Evolutionary conservation across 257 asterid species (phyloP), one percentile per base, ranked within the genome.

Genomic region (Nyctanthes arbortristis): DNA sequence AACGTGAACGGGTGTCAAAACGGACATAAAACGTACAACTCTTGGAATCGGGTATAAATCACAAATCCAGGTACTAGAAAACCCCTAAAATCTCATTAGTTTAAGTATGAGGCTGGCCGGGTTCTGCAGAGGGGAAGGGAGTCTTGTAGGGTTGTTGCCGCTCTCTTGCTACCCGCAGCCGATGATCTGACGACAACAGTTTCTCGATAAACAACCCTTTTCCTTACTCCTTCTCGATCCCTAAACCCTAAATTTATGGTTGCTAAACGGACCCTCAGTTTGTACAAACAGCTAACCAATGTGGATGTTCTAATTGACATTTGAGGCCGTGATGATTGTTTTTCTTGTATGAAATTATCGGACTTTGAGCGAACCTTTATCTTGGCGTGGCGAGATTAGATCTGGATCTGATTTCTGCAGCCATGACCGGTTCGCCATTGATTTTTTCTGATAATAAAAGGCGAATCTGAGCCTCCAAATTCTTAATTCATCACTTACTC

Each of bases 391-490:
- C 25, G 55, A 16, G n/a, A 14, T 45, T 18, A 45, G 55, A n/a
- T n/a, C n/a, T n/a, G 24, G n/a, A 5, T 45, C 55, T 45, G 54
- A 45, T 45, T 16, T 45, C 10, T n/a, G 55, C 55, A 45, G 55
- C 55, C 55, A 45, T 45, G 55, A 24, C 55, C 9, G 55, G 55
- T 45, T 45, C 0, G 55, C 25, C 55, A n/a, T 45, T 16, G 4
- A 5, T 43, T n/a, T 40, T 18, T n/a, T n/a, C 25, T 45, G 55
- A 5, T 45, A 24, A 45, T 45, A 45, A 16, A 45, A 45, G 55
- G 55, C 55, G 55, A 45, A 45, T 45, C 55, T 45, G 55, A 45
- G 55, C 55, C 55, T 45, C 55, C 25, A 45, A 45, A 14, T n/a
- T 6, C 55, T 18, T 45, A n/a, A n/a, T n/a, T n/a, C n/a, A n/a